Conservation (phyloP, 495 filamentous ascomycete genomes). For the Neurospora tetrasperma region DNA sequence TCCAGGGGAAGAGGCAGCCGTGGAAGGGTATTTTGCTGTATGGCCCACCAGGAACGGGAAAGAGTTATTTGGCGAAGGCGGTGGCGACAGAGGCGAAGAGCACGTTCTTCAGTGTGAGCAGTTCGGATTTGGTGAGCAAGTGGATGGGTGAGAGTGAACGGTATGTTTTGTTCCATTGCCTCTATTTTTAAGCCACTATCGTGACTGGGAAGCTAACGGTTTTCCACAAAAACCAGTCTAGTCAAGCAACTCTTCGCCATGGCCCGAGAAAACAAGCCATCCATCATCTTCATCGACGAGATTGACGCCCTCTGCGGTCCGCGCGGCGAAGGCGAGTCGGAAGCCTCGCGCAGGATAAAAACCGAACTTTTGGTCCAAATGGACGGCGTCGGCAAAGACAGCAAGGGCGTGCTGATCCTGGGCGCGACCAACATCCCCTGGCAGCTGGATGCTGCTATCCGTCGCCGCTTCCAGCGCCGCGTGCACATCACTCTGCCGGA, state of each 20-base stretch:
- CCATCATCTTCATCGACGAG: slow-evolving; percentile 99
- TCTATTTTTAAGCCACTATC: not conserved
- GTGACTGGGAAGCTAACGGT: not conserved
- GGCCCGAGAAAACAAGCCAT: slow-evolving; percentile 95
- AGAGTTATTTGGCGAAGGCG: slow-evolving; percentile 92
- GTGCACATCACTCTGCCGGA: slow-evolving; percentile 94
- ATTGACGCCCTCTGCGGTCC: slow-evolving; percentile 96
- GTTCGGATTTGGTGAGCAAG: slow-evolving; percentile 91
- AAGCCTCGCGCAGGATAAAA: slow-evolving; percentile 94
- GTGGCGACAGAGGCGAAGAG: slow-evolving; percentile 98
- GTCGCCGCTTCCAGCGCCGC: slow-evolving; percentile 89
- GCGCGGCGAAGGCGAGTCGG: slow-evolving; percentile 92
- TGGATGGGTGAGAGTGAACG: slow-evolving; percentile 99
- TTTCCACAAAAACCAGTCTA: slow-evolving; percentile 43
- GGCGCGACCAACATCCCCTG: slow-evolving; percentile 98
- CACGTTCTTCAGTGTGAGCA: slow-evolving; percentile 98
- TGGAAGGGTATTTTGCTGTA: slow-evolving; percentile 98
- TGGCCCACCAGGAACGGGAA: slow-evolving; percentile 92
- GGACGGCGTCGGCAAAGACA: slow-evolving; percentile 96
- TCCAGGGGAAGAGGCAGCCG: slow-evolving; percentile 91
- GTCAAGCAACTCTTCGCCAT: slow-evolving; percentile 97
- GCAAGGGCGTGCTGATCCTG: slow-evolving; percentile 84
- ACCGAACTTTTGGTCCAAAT: slow-evolving; percentile 98
- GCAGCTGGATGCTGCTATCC: slow-evolving; percentile 97
- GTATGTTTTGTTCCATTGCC: slow-evolving; percentile 34